A percentile compares a stretch with the other conserved stretches of the same genome.
Conservation (phyloP, 31 red algal genomes). For the Endocladia muricata region DNA sequence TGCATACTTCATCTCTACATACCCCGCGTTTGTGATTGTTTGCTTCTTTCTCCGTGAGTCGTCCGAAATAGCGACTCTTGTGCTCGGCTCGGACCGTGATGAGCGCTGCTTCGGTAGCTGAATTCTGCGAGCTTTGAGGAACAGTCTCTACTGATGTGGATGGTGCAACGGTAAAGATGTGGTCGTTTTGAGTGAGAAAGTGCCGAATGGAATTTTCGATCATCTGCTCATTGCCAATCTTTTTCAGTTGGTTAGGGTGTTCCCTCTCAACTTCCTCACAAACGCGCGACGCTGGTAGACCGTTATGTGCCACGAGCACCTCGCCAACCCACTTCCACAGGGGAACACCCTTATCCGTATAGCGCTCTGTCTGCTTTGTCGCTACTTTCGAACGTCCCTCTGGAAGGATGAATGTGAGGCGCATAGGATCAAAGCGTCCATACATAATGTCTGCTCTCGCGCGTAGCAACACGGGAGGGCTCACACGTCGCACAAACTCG, state of each 20-base stretch:
- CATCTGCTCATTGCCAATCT: constrained; percentile 34
- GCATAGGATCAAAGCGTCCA: constrained; percentile 49
- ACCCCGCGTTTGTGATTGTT: too few species aligned
- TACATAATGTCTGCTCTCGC: constrained; percentile 63
- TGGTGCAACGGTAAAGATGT: constrained; percentile 37
- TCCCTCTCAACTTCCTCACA: constrained; percentile 32
- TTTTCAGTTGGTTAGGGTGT: constrained; percentile 31
- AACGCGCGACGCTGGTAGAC: constrained; percentile 20
- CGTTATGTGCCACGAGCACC: constrained; percentile 11
- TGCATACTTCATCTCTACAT: too few species aligned
- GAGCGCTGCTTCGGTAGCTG: too few species aligned
- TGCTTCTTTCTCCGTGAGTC: too few species aligned
- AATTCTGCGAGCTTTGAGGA: too few species aligned
- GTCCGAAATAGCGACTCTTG: too few species aligned
- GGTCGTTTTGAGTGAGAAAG: constrained; percentile 60
- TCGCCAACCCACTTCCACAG: constrained; percentile 61
- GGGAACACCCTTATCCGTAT: constrained; percentile 16
- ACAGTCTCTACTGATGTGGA: constrained; percentile 18
- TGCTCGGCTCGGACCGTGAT: too few species aligned
- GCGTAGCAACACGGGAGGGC: constrained; percentile 38
- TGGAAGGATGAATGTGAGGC: constrained; percentile 51
- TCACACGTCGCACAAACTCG: constrained; percentile 42
- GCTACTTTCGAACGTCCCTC: constrained; percentile 14
- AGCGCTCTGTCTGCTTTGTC: constrained; percentile 38
- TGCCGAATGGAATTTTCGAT: constrained; percentile 53